Percentiles rank a stretch among this genome's conserved stretches.
phyloP scores from a whole-genome alignment of 2,329 filamentous ascomycete species.

The Clarireedia monteithiana region DNA sequence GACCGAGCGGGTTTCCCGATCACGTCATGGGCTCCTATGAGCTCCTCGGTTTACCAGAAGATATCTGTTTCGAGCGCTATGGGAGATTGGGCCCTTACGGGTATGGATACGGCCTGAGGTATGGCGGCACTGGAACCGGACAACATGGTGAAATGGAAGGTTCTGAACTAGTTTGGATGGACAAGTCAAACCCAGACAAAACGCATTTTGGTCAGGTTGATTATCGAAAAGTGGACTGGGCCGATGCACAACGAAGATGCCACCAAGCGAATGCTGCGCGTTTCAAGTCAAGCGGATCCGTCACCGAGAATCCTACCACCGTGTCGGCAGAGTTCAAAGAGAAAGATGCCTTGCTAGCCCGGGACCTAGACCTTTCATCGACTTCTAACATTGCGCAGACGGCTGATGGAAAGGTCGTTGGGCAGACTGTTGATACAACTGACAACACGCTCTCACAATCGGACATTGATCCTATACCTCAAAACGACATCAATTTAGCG shows the following conservation, averaged over 20 bases:
- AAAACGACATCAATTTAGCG: neutral
- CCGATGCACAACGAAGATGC: conserved; percentile 67
- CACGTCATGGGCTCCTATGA: conserved; percentile 83
- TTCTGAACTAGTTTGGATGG: conserved; percentile 69
- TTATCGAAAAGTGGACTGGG: conserved; percentile 72
- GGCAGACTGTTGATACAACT: too few relatives aligned
- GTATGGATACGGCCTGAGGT: conserved; percentile 71
- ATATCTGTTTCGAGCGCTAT: conserved; percentile 90
- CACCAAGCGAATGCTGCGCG: conserved; percentile 61
- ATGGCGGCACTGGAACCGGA: conserved; percentile 77
- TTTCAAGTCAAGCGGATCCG: conserved; percentile 37
- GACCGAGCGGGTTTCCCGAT: conserved; percentile 78
- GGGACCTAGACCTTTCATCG: neutral
- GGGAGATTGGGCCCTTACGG: conserved; percentile 86
- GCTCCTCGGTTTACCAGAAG: conserved; percentile 66
- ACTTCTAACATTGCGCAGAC: neutral
- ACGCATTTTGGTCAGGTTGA: conserved; percentile 56
- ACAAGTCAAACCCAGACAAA: conserved; percentile 23
- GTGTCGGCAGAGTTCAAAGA: conserved; percentile 7
- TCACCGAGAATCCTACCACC: conserved; percentile 11
- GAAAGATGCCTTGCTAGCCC: conserved; percentile 11
- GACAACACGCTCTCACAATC: too few relatives aligned
- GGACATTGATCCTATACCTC: too few relatives aligned
- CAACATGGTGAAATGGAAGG: conserved; percentile 78
- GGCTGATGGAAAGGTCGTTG: neutral